Conservation (phyloP, 1,139 yeast species). For the Geotrichum europaeum region DNA sequence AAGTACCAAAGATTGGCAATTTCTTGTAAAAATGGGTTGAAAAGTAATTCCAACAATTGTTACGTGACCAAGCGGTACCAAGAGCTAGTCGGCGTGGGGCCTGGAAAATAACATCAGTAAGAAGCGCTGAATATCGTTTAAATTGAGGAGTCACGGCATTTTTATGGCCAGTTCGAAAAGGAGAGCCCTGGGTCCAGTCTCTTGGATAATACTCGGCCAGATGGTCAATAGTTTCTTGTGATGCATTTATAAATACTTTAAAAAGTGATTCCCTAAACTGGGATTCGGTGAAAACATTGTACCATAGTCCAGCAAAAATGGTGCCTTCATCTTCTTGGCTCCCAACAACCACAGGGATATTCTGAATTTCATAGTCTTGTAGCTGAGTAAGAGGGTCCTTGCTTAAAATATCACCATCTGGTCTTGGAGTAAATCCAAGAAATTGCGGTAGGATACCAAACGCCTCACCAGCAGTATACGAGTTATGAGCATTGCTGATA, state of each 20-base stretch:
- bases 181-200: slow-evolving; percentile 20
- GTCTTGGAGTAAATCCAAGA: slow-evolving; percentile 22
- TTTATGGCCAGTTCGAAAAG: slow-evolving; percentile 21
- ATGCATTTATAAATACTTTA: not conserved
- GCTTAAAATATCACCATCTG: slow-evolving; percentile 19
- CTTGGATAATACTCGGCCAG: slow-evolving; percentile 18
- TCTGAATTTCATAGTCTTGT: not conserved
- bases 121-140: slow-evolving; percentile 21
- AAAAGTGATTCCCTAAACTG: slow-evolving; percentile 6
- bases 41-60: slow-evolving; percentile 14
- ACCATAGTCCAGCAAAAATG: slow-evolving; percentile 14
- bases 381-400: slow-evolving; percentile 16
- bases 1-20: slow-evolving; percentile 21
- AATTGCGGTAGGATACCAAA: slow-evolving; percentile 4
- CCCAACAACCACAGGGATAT: slow-evolving; percentile 23
- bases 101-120: slow-evolving; percentile 22
- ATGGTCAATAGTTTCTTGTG: not conserved
- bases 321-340: slow-evolving; percentile 27
- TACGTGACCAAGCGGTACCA: not conserved
- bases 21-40: slow-evolving; percentile 14
- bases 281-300: slow-evolving; percentile 8
- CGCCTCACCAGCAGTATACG: not conserved
- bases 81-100: slow-evolving; percentile 20
- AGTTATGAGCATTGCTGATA: not conserved
- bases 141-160: slow-evolving; percentile 19